Evolutionary conservation across 208 protist species (phyloP).

Genomic region (Trichomonas gallinae): DNA sequence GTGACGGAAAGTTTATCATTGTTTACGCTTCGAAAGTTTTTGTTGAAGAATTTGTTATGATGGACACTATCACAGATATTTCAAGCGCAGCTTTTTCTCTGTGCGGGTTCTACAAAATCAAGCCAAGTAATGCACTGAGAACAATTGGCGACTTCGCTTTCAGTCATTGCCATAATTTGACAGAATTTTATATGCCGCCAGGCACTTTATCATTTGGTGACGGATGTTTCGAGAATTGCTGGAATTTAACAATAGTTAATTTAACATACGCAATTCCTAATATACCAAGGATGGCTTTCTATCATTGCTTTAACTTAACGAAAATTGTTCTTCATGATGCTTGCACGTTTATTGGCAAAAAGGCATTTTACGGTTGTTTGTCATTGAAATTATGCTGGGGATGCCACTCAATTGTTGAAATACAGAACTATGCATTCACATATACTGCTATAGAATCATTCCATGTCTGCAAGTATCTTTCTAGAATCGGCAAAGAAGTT

Average conservation of each 20-base stretch:
- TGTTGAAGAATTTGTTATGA: neutral
- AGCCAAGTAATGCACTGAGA: neutral
- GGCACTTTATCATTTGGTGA: neutral
- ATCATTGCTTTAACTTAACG: neutral
- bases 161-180: neutral
- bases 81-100: neutral
- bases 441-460: neutral
- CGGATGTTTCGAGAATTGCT: neutral
- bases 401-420: neutral
- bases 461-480: neutral
- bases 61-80: neutral
- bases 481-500: neutral
- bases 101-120: neutral
- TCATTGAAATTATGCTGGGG: neutral
- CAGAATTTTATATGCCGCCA: neutral
- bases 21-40: neutral
- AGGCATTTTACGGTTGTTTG: neutral
- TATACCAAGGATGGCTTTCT: neutral
- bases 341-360: neutral
- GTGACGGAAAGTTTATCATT: neutral
- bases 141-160: neutral
- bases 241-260: neutral
- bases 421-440: neutral
- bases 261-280: neutral
- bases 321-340: neutral